Conservation (phyloP, 2,329 filamentous ascomycete genomes). For the Diplodia mutila region DNA sequence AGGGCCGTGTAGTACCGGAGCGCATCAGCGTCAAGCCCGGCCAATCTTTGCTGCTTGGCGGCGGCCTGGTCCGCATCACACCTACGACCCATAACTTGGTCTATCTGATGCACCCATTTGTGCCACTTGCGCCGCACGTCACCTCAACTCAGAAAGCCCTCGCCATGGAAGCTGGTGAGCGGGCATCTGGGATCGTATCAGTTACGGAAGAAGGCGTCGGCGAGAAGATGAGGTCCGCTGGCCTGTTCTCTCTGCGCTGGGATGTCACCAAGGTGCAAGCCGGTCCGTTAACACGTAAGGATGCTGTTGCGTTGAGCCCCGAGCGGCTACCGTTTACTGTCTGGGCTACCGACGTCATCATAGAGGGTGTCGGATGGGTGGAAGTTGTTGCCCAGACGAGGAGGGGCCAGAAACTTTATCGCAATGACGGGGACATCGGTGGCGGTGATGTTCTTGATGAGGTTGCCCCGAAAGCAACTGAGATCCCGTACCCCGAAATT, state of each 20-base stretch:
- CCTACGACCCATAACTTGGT: constrained; percentile 67
- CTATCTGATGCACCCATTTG: constrained; percentile 84
- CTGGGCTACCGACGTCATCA: constrained; percentile 78
- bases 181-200: constrained; percentile 62
- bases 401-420: constrained; percentile 26
- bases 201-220: constrained; percentile 55
- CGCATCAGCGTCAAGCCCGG: constrained; percentile 74
- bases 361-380: constrained; percentile 93
- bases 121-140: constrained; percentile 74
- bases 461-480: constrained; percentile 38
- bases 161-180: constrained; percentile 68
- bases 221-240: constrained; percentile 58
- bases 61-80: constrained; percentile 86
- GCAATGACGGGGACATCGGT: constrained; percentile 5
- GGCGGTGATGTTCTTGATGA: constrained; percentile 46
- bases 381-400: constrained; percentile 85
- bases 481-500: constrained; percentile 65
- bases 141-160: constrained; percentile 81
- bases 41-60: constrained; percentile 77
- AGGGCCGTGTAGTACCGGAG: constrained; percentile 70
- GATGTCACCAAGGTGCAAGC: constrained; percentile 82
- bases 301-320: constrained; percentile 65
- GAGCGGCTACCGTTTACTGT: constrained; percentile 78
- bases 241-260: constrained; percentile 72
- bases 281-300: constrained; percentile 69